These are phyloP conservation scores for Calonectria fujianensis DNA, from an alignment of 2,329 filamentous ascomycete species.

Conservation along the genomic window DNA sequence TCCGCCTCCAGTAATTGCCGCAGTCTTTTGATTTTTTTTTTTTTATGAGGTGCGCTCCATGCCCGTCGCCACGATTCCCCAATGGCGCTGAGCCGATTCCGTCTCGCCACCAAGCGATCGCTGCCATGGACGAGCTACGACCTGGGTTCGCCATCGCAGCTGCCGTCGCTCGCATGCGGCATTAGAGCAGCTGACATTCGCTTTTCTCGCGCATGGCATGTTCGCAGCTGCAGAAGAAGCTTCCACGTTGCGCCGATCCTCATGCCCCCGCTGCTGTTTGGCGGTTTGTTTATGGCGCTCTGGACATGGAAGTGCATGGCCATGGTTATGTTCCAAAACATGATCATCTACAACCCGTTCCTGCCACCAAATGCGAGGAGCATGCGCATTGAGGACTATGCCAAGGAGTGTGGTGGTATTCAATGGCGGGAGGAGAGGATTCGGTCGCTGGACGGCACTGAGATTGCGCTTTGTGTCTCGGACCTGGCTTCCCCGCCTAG, in stretches of 20 bases:
- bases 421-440: conserved; percentile 80
- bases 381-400: conserved; percentile 80
- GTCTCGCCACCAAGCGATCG: conserved; percentile 49
- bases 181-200: conserved; percentile 26
- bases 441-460: conserved; percentile 78
- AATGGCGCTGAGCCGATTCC: conserved; percentile 52
- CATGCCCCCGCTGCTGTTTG: conserved; percentile 80
- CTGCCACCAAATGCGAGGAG: conserved; percentile 81
- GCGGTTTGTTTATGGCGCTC: conserved; percentile 78
- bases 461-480: conserved; percentile 76
- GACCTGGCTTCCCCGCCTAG: conserved; percentile 56
- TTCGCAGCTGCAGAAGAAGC: conserved; percentile 46
- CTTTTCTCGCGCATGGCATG: conserved; percentile 35
- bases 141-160: conserved; percentile 20
- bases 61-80: conserved; percentile 37
- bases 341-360: conserved; percentile 88
- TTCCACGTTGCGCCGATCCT: conserved; percentile 65
- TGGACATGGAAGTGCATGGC: conserved; percentile 82
- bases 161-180: conserved; percentile 39
- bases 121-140: conserved; percentile 34
- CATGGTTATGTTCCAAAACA: conserved; percentile 86
- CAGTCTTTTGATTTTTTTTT: conserved; percentile 26
- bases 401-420: conserved; percentile 75
- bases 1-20: conserved; percentile 45
- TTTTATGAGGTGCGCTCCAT: conserved; percentile 35